Evolutionary conservation across 2,329 filamentous ascomycete genomes (phyloP), one percentile per base, ranked within the genome.

Genomic region (Dryadomyces sulphureus): DNA sequence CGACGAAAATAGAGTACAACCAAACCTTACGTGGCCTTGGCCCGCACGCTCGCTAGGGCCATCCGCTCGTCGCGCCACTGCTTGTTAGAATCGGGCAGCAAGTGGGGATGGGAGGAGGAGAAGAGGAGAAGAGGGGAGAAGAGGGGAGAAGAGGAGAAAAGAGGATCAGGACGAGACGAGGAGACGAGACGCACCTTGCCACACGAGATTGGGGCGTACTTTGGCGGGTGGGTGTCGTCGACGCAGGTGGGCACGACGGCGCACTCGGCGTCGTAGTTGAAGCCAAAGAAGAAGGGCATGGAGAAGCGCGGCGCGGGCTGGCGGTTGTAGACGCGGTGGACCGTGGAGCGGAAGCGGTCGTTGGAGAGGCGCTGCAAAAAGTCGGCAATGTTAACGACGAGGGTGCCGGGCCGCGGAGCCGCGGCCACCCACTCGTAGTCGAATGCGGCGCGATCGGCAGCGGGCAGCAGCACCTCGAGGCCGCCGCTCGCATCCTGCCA

Each of bases 261-360:
- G 41, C 62, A 63, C n/a, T 62, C 60, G 22, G 61, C 62, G 46
- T 71, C 65, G 24, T 63, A 62, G 50, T 70, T 68, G 48, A 69
- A 64, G 4, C 65, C 68, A 45, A 75, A 69, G 56, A 76, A 76
- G 54, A 76, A 75, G 1, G 72, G 70, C 67, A 76, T 72, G 0
- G 67, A 73, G 38, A 71, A 68, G 14, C 71, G 59, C 45, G 68
- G 66, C 11, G 55, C 55, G 0, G 52, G 51, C 0, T 61, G 59
- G 38, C 62, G 58, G 49, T 69, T 70, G 27, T 64, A 65, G 3
- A 76, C 69, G 16, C 70, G 59, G 54, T 75, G 72, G 17, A 73
- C 65, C 0, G 68, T 73, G 12, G 48, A 48, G 50, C 64, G 68
- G 52, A 71, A 70, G 16, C 57, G 62, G 52, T 72, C 66, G 54